phyloP scores from a whole-genome alignment of 139 green algal species.

The Asterochloris sp. region DNA sequence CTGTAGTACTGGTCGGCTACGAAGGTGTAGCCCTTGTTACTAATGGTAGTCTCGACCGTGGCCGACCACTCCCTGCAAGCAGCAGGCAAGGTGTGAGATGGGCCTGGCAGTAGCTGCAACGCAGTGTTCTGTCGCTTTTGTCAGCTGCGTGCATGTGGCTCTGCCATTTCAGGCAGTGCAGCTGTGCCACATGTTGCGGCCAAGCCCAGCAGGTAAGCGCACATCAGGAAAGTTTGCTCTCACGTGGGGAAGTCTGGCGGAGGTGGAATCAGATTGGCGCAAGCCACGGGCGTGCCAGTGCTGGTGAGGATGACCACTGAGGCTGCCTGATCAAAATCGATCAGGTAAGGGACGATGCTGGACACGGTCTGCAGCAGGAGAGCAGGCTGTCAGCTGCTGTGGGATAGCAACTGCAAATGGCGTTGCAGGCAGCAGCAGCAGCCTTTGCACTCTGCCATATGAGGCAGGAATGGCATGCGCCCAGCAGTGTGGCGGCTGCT shows the following conservation, averaged over 20 bases:
- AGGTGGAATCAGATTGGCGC: not conserved
- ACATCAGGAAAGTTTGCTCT: not conserved
- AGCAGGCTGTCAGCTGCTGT: no score
- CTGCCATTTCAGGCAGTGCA: not conserved
- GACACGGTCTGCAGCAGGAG: no score
- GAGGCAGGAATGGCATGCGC: no score
- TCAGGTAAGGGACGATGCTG: not conserved
- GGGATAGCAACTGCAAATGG: no score
- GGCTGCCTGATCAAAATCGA: not conserved
- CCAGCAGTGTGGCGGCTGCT: no score
- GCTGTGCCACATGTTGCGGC: not conserved
- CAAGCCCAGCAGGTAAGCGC: not conserved
- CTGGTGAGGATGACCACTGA: constrained; percentile 5
- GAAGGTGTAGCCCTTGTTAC: constrained; percentile 11
- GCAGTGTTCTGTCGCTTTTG: not conserved
- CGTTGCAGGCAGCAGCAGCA: no score
- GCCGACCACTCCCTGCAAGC: constrained; percentile 11
- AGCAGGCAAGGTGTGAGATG: not conserved
- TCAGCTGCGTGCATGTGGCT: not conserved
- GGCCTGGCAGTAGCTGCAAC: not conserved
- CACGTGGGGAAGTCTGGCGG: constrained; percentile 5
- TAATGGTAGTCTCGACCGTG: constrained; percentile 8
- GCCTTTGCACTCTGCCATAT: no score
- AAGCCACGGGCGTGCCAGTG: not conserved
- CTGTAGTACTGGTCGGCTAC: constrained; percentile 7